These are phyloP conservation scores for Podospora bellae-mahoneyi DNA, from an alignment of 495 filamentous ascomycete genomes.

Conservation along the genomic window DNA sequence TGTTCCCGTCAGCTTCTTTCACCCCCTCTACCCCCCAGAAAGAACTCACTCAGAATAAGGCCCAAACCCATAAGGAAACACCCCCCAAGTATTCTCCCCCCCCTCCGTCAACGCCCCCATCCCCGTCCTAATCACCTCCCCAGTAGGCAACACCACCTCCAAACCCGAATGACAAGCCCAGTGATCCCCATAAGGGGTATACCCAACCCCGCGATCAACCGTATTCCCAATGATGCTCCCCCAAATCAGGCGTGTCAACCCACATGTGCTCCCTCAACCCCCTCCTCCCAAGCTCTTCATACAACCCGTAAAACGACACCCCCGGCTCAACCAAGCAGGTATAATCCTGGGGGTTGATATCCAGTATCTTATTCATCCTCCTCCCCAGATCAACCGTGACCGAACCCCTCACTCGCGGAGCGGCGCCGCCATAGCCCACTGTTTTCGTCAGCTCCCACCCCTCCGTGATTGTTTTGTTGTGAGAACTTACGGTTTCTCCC, in stretches of 20 bases:
- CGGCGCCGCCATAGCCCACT: conserved; percentile 57
- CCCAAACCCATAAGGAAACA: conserved; percentile 55
- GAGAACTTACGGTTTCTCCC: conserved; percentile 43
- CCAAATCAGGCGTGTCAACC: conserved; percentile 55
- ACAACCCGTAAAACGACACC: conserved; percentile 53
- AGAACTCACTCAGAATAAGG: conserved; percentile 54
- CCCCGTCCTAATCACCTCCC: conserved; percentile 54
- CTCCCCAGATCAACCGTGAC: conserved; percentile 54
- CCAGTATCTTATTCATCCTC: conserved; percentile 53
- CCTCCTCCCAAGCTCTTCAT: conserved; percentile 48
- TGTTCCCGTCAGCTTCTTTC: conserved; percentile 46
- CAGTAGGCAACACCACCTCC: conserved; percentile 56
- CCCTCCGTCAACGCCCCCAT: conserved; percentile 52
- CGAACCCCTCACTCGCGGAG: conserved; percentile 51
- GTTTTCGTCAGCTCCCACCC: not conserved
- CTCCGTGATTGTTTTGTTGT: too few relatives aligned
- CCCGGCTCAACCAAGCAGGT: conserved; percentile 57
- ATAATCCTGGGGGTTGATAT: conserved; percentile 52
- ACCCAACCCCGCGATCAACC: conserved; percentile 56
- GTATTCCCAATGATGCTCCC: conserved; percentile 48
- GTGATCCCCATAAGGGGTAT: conserved; percentile 52
- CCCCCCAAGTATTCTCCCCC: conserved; percentile 46
- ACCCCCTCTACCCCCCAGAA: conserved; percentile 54
- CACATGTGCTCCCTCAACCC: conserved; percentile 39
- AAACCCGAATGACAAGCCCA: conserved; percentile 54